Conservation (phyloP, 1,284 basidiomycete genomes). For the Trichosporon sp. region DNA sequence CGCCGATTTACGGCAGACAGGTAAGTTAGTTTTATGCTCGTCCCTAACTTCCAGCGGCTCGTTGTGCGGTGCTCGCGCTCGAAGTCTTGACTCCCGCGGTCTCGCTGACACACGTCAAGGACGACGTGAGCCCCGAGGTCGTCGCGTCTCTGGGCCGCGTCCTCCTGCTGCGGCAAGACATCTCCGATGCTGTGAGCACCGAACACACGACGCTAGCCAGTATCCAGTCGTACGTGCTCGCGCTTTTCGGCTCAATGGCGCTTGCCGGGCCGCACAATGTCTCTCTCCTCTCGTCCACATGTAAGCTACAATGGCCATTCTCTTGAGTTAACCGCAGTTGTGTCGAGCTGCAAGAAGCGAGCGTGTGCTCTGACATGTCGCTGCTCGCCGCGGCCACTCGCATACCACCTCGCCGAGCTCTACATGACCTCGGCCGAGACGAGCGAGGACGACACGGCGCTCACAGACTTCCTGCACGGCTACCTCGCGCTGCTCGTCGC, state of each 20-base stretch:
- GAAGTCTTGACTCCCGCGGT: constrained; percentile 24
- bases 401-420: constrained; percentile 18
- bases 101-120: background rate
- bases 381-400: constrained; percentile 22
- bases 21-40: background rate
- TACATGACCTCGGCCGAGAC: constrained; percentile 14
- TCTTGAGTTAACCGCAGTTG: constrained; percentile 18
- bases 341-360: constrained; percentile 27
- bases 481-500: constrained; percentile 29
- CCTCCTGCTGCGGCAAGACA: constrained; percentile 11
- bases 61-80: constrained; percentile 22
- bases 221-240: background rate
- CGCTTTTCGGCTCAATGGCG: background rate
- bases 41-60: constrained; percentile 20
- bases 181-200: background rate
- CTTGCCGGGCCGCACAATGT: background rate
- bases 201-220: constrained; percentile 19
- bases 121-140: constrained; percentile 19
- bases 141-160: constrained; percentile 18
- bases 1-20: background rate
- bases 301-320: background rate
- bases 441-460: constrained; percentile 1
- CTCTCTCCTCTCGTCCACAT: constrained; percentile 13
- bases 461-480: constrained; percentile 16
- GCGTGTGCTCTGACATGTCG: constrained; percentile 23